Percentiles rank a stretch among this genome's conserved stretches.
Conservation (phyloP, 768 basidiomycete species). For the Boletus rubescentipes region DNA sequence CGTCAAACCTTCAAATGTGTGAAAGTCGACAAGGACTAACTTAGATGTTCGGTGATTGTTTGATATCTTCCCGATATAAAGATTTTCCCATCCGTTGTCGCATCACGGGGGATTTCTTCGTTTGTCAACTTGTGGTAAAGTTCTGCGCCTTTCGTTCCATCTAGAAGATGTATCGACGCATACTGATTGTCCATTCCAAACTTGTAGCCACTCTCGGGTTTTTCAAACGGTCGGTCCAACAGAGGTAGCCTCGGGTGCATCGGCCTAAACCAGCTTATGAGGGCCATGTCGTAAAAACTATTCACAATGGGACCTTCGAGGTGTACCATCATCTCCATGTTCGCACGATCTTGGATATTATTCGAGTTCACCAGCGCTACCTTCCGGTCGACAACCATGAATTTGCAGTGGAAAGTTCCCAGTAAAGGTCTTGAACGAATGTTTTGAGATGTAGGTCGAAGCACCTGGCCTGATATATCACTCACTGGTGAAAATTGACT, state of each 20-base stretch:
- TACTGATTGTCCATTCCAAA: conserved; percentile 35
- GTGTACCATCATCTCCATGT: conserved; percentile 64
- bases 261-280: conserved; percentile 57
- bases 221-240: conserved; percentile 32
- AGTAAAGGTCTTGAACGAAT: conserved; percentile 41
- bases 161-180: conserved; percentile 28
- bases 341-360: conserved; percentile 62
- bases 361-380: conserved; percentile 64
- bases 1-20: conserved; percentile 9
- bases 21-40: conserved; percentile 17
- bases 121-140: conserved; percentile 20
- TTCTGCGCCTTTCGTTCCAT: conserved; percentile 26
- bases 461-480: not conserved
- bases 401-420: conserved; percentile 74
- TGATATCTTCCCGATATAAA: conserved; percentile 35
- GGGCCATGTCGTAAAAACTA: conserved; percentile 65
- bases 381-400: conserved; percentile 66
- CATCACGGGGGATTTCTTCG: conserved; percentile 12
- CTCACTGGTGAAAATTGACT: conserved; percentile 49
- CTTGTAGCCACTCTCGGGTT: conserved; percentile 37
- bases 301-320: conserved; percentile 72
- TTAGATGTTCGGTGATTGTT: conserved; percentile 42
- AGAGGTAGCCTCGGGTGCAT: conserved; percentile 48
- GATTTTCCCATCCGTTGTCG: conserved; percentile 7
- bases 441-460: not conserved